A percentile compares a stretch with the other conserved stretches of the same genome.
Conservation (phyloP, 2,329 filamentous ascomycete species). For the Phyllosticta capitalensis region DNA sequence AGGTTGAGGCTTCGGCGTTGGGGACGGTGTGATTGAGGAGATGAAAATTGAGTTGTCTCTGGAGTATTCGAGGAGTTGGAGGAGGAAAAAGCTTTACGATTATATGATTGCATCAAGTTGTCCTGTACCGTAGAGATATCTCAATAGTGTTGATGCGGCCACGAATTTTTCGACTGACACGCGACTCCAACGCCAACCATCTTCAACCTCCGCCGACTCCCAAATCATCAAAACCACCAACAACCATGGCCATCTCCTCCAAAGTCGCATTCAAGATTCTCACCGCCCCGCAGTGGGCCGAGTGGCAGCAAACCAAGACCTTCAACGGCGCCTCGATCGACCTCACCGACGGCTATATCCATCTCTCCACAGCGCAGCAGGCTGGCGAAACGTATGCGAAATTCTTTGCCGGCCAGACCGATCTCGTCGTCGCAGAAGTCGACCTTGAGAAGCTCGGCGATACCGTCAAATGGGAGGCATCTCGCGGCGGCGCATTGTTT, state of each 20-base stretch:
- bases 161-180: too few species aligned
- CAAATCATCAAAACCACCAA: neutral
- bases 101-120: neutral
- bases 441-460: constrained; percentile 11
- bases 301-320: constrained; percentile 3
- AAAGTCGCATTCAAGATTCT: constrained; percentile 13
- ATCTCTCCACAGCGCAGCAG: constrained; percentile 12
- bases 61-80: neutral
- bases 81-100: neutral
- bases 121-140: neutral
- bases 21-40: neutral
- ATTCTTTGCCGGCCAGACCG: constrained; percentile 8
- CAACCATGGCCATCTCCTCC: neutral
- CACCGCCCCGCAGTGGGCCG: constrained; percentile 7
- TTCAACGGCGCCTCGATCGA: constrained; percentile 14
- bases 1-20: neutral
- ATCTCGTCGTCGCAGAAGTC: constrained; percentile 12
- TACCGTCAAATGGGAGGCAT: constrained; percentile 12
- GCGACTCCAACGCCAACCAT: neutral
- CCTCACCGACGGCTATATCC: constrained; percentile 14
- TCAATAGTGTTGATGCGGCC: too few species aligned
- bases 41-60: too few species aligned
- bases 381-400: constrained; percentile 11
- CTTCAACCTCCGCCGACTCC: neutral
- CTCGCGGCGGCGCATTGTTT: constrained; percentile 10